phyloP scores from a whole-genome alignment of 768 basidiomycete genomes.

The Tubosaeta brunneosetosa region DNA sequence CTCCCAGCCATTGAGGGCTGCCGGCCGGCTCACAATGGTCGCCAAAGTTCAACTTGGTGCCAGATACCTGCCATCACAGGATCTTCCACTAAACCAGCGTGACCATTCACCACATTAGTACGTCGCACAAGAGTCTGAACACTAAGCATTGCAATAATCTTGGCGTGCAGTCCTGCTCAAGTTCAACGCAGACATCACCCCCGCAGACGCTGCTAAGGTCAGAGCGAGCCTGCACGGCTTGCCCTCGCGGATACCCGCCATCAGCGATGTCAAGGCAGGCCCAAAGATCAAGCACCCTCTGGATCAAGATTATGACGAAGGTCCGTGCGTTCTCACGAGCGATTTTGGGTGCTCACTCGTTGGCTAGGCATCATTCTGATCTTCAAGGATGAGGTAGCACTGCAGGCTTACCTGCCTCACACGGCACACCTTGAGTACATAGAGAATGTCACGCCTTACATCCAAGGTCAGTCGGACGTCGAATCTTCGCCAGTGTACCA shows the following conservation, averaged over 20 bases:
- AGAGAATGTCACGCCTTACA: constrained; percentile 1
- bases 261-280: constrained; percentile 12
- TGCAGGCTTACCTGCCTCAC: constrained; percentile 13
- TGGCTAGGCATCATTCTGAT: constrained; percentile 18
- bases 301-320: constrained; percentile 22
- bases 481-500: neutral
- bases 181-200: constrained; percentile 15
- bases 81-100: neutral
- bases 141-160: neutral
- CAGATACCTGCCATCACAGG: neutral
- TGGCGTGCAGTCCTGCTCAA: constrained; percentile 16
- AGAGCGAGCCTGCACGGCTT: constrained; percentile 2
- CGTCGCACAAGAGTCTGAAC: neutral
- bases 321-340: constrained; percentile 1
- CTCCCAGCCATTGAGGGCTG: too few species aligned
- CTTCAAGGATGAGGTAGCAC: constrained; percentile 16
- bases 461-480: constrained; percentile 15
- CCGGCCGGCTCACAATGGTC: too few species aligned
- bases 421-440: constrained; percentile 12
- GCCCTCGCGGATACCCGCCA: constrained; percentile 17
- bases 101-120: constrained; percentile 24
- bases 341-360: neutral
- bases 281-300: constrained; percentile 14
- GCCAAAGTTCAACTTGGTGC: too few species aligned
- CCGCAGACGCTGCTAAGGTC: constrained; percentile 5